Evolutionary conservation across 768 basidiomycete species (phyloP).

Genomic region (Tulasnella sp.): DNA sequence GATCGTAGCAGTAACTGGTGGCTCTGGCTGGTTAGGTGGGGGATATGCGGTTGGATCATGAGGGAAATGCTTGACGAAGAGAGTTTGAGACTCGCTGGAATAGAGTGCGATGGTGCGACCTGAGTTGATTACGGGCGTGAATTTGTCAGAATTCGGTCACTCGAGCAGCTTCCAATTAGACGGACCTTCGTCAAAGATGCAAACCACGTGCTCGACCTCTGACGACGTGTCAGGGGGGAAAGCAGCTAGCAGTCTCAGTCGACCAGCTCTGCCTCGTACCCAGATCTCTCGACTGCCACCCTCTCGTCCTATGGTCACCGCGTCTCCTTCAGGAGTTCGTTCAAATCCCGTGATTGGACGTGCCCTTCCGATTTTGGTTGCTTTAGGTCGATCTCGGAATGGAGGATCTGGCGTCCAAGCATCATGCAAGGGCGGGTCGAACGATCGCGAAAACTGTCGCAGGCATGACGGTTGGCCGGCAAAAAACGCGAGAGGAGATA

Average conservation of each 20-base stretch:
- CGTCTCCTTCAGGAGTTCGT: slow-evolving; percentile 68
- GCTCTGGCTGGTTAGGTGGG: neutral
- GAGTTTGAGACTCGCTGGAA: neutral
- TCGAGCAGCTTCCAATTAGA: neutral
- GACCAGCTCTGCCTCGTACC: slow-evolving; percentile 33
- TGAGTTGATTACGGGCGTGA: neutral
- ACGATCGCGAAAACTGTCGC: neutral
- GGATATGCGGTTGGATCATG: neutral
- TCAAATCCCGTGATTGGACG: slow-evolving; percentile 42
- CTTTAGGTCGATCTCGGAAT: neutral
- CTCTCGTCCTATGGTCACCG: slow-evolving; percentile 52
- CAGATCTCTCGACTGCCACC: slow-evolving; percentile 49
- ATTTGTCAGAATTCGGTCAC: neutral
- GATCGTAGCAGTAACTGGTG: neutral
- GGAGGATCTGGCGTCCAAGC: neutral
- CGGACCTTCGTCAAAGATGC: slow-evolving; percentile 1
- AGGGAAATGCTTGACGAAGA: slow-evolving; percentile 11
- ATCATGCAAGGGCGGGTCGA: neutral
- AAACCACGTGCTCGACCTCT: neutral
- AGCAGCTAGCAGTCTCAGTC: slow-evolving; percentile 21
- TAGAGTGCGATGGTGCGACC: slow-evolving; percentile 11
- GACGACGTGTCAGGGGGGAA: neutral
- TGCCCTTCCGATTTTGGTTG: neutral
- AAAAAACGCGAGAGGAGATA: slow-evolving; percentile 52
- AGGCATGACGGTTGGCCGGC: slow-evolving; percentile 28